Conservation (phyloP, 768 basidiomycete species). For the Hydnum rufescens region DNA sequence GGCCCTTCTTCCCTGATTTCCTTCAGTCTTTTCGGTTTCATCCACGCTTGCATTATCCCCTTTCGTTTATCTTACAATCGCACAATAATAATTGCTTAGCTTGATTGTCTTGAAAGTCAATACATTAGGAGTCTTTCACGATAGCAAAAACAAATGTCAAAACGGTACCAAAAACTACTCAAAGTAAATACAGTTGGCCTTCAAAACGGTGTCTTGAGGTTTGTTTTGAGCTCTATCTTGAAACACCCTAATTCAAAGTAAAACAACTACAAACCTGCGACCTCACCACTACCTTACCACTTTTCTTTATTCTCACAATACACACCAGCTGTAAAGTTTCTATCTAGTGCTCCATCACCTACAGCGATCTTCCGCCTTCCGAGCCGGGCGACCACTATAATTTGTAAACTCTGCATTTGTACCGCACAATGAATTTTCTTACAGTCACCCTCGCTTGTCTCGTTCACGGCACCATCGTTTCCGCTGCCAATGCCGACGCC, state of each 20-base stretch:
- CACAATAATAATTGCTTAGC: not conserved
- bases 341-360: not conserved
- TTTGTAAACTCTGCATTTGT: not conserved
- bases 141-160: too few relatives aligned
- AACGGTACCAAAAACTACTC: too few relatives aligned
- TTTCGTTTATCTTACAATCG: not conserved
- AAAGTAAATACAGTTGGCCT: too few relatives aligned
- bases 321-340: too few relatives aligned
- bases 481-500: constrained; percentile 46
- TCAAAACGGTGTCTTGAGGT: too few relatives aligned
- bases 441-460: constrained; percentile 2
- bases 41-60: not conserved
- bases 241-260: too few relatives aligned
- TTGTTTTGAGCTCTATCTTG: too few relatives aligned
- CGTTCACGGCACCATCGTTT: constrained; percentile 16
- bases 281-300: not conserved
- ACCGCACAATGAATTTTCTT: not conserved
- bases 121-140: too few relatives aligned
- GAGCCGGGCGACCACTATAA: not conserved
- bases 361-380: not conserved
- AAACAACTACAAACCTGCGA: not conserved
- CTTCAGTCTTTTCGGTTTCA: not conserved
- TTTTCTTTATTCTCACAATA: too few relatives aligned
- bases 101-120: not conserved
- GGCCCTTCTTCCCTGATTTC: not conserved